A percentile compares a stretch with the other conserved stretches of the same genome.
phyloP scores from a whole-genome alignment of 805 yeast species.

The Metschnikowia colocasiae region DNA sequence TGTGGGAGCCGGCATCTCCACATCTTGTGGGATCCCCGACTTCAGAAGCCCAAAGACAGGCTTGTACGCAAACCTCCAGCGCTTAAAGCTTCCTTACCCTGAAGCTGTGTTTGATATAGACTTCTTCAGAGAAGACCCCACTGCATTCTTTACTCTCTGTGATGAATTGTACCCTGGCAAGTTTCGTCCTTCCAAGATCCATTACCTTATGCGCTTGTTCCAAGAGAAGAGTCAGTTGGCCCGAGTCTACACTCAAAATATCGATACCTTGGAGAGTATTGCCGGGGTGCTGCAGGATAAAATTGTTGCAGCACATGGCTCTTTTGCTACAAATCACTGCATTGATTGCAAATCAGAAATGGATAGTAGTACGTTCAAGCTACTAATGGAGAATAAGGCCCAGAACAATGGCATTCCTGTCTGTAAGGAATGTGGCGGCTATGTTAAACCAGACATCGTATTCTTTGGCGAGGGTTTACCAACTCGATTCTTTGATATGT shows the following conservation, averaged over 20 bases:
- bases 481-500: conserved; percentile 54
- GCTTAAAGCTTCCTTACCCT: conserved; percentile 78
- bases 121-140: conserved; percentile 69
- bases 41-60: conserved; percentile 91
- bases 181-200: conserved; percentile 79
- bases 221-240: conserved; percentile 60
- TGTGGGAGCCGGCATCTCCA: conserved; percentile 93
- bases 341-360: conserved; percentile 63
- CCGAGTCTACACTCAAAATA: conserved; percentile 87
- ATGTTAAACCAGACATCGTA: conserved; percentile 89
- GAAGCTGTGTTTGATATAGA: conserved; percentile 95
- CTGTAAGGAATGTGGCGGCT: conserved; percentile 67
- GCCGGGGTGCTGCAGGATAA: conserved; percentile 68
- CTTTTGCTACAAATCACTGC: conserved; percentile 82
- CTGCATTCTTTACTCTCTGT: conserved; percentile 81
- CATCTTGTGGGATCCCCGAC: conserved; percentile 93
- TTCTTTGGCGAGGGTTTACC: conserved; percentile 93
- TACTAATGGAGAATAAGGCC: conserved; percentile 29
- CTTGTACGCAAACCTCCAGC: conserved; percentile 72
- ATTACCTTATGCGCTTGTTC: conserved; percentile 62
- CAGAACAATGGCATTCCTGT: conserved; percentile 42
- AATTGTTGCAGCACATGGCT: conserved; percentile 92
- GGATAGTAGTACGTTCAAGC: conserved; percentile 44
- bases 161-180: conserved; percentile 86
- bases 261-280: conserved; percentile 83